Evolutionary conservation across 495 filamentous ascomycete species (phyloP).

Genomic region (Neurospora cerealis): DNA sequence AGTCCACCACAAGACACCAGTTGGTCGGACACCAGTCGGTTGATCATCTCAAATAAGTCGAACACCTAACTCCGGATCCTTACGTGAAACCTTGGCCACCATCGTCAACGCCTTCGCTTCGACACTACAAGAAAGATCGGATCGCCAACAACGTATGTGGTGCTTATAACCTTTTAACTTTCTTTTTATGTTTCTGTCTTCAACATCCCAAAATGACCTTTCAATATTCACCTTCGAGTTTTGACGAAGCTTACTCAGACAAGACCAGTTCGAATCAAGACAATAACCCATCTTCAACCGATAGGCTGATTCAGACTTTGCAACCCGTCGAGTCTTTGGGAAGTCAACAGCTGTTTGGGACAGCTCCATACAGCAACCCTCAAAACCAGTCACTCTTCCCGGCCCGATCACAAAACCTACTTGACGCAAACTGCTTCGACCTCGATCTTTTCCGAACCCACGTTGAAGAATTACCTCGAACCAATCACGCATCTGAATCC

Average conservation of each 20-base stretch:
- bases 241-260: slow-evolving; percentile 35
- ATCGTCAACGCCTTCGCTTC: not conserved
- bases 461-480: not conserved
- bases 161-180: slow-evolving; percentile 7
- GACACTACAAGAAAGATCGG: not conserved
- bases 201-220: slow-evolving; percentile 21
- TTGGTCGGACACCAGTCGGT: not conserved
- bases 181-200: slow-evolving; percentile 3
- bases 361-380: slow-evolving; percentile 16
- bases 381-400: slow-evolving; percentile 17
- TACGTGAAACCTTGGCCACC: slow-evolving; percentile 2
- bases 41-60: slow-evolving; percentile 18
- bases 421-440: slow-evolving; percentile 25
- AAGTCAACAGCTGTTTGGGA: slow-evolving; percentile 14
- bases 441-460: slow-evolving; percentile 1
- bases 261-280: slow-evolving; percentile 31
- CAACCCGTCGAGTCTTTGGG: slow-evolving; percentile 19
- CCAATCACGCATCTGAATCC: not conserved
- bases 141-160: slow-evolving; percentile 21
- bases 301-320: slow-evolving; percentile 24
- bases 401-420: slow-evolving; percentile 13
- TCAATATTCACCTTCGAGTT: slow-evolving; percentile 18
- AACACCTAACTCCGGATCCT: not conserved
- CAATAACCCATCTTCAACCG: slow-evolving; percentile 27
- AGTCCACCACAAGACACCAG: not conserved